Evolutionary conservation across 1,284 basidiomycete species (phyloP), one percentile per base, ranked within the genome.

Genomic region (Cutaneotrichosporon daszewskae): DNA sequence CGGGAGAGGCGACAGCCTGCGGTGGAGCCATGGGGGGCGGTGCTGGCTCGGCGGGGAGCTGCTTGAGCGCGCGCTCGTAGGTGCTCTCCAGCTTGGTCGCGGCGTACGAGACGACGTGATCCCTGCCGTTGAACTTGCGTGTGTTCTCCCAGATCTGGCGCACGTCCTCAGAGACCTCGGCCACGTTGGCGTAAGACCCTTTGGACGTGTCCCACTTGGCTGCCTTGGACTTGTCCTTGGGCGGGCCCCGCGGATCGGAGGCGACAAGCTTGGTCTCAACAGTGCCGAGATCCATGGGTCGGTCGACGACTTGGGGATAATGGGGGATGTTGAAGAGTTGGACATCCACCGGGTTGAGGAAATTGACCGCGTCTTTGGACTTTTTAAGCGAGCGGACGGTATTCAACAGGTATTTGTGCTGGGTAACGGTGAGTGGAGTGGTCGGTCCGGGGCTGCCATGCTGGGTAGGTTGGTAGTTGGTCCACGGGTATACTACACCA

Each of bases 261-360:
- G 84, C 80, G 23, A 69, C 64, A 29, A 96, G 76, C 72, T 96
- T 95, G 59, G 80, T 80, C 71, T 97, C 94, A 51, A 97, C 80
- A 18, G 92, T 95, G n/a, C 81, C 78, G 38, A 99, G 79, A 68
- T 98, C 95, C 88, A 96, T 96, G 0, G 95, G 95, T 25, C 79
- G 79, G 60, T 83, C 85, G 72, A 99, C 82, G 63, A 97, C 82
- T 43, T 77, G 78, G 34, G 79, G 79, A 63, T 99, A 99, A 64
- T 94, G 89, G 12, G 91, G 95, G 50, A 98, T 86, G 57, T 83
- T 83, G 53, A 96, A 79, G 1, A 81, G 84, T 53, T 94, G 78
- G n/a, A 83, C 79, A 65, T 98, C 92, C 47, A 99, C 95, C 16
- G 95, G 92, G 42, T 76, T 76, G 41, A 86, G 72, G 74, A 98